Evolutionary conservation across 176 grass and related monocot genomes (phyloP), one percentile per base, ranked within the genome.

Genomic region (Triticum turgidum): DNA sequence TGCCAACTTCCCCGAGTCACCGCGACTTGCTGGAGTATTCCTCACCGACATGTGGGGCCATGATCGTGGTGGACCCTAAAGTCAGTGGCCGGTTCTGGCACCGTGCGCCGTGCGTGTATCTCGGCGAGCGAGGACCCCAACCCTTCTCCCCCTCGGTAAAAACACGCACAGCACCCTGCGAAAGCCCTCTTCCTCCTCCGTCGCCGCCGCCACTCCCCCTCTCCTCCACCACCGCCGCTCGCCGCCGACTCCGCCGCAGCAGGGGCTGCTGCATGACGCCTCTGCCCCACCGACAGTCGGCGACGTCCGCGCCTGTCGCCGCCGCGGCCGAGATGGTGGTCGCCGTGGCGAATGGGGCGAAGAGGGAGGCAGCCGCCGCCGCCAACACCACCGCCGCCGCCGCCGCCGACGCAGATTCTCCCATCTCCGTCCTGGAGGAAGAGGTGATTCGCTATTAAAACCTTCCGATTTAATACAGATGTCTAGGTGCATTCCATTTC

Each of bases 341-440:
- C 15, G 81, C 75, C 65, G 56, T 79, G 61, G 76, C 88, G 30
- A 88, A 84, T 27, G 90, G 82, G 22, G 66, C 44, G 13, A 93
- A 88, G 86, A 81, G 80, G 74, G 86, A 73, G 30, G 71, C 41
- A 13, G 13, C 73, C 37, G 18, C 47, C 49, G 38, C 81, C 21
- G 61, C 81, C 37, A 34, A 83, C 15, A 21, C 83, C 35, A 4
- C 76, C 12, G 5, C 90, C 1, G 72, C 88, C n/a, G 45, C 67
- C 7, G 12, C 30, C 42, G 12, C 6, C 22, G 47, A 76, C 15
- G 85, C 87, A 8, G 97, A 93, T 91, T 99, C 97, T 54, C 97
- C 97, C 1, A 96, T 78, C n/a, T 99, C 94, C 70, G 97, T 99
- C 33, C 87, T 99, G 51, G 90, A 82, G 85, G 94, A 99, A 11